Conservation (phyloP, 306 rosid species). For the Medicago ruthenica region DNA sequence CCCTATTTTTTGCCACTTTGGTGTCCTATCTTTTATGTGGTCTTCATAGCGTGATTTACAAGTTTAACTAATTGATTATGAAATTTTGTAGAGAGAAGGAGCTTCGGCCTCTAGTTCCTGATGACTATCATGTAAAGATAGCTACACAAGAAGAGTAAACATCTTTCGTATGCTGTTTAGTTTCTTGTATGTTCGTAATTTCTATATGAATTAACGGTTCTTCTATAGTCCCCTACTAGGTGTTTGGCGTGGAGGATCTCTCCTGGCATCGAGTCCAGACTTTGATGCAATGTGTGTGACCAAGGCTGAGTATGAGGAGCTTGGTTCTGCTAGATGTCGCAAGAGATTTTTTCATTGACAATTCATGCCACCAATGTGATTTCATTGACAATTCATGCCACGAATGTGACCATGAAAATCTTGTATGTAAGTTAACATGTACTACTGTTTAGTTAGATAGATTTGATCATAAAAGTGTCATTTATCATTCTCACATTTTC, state of each 20-base stretch:
- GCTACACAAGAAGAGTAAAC: conserved; percentile 84
- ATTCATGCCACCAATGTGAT: no score
- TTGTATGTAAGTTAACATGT: conserved; percentile 27
- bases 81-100: conserved; percentile 71
- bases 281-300: conserved; percentile 94
- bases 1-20: not conserved
- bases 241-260: conserved; percentile 95
- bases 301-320: conserved; percentile 96
- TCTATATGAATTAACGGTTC: conserved; percentile 27
- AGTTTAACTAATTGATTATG: conserved; percentile 32
- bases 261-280: conserved; percentile 91
- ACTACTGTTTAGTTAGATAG: conserved; percentile 8
- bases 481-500: conserved; percentile 6
- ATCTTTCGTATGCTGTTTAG: conserved; percentile 25
- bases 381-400: conserved; percentile 54
- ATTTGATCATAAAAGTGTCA: conserved; percentile 1
- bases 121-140: conserved; percentile 83
- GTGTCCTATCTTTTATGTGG: not conserved
- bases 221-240: conserved; percentile 76
- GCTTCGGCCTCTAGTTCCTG: conserved; percentile 94
- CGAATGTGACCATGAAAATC: conserved; percentile 2
- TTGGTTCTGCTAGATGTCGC: conserved; percentile 95
- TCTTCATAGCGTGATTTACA: not conserved
- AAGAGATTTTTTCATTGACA: conserved; percentile 76
- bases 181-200: conserved; percentile 26